These are phyloP conservation scores for Fomitopsis betulina DNA, from an alignment of 1,284 basidiomycete species.

Conservation along the genomic window DNA sequence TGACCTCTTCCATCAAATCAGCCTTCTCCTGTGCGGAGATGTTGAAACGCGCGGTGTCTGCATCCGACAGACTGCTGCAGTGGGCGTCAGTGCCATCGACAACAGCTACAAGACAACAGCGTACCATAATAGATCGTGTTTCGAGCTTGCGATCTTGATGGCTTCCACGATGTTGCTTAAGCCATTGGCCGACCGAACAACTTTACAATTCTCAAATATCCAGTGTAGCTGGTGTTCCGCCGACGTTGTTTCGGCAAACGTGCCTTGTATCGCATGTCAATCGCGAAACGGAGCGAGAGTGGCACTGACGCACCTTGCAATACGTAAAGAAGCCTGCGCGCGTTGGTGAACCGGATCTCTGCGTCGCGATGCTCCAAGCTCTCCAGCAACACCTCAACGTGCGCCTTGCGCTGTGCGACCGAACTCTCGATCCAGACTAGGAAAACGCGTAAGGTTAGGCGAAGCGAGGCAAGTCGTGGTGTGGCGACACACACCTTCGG, in stretches of 20 bases:
- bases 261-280: constrained; percentile 49
- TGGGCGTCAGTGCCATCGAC: neutral
- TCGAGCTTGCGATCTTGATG: constrained; percentile 85
- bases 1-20: constrained; percentile 82
- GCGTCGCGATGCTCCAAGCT: constrained; percentile 81
- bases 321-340: constrained; percentile 85
- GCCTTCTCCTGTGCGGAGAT: constrained; percentile 67
- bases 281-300: constrained; percentile 17
- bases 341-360: constrained; percentile 82
- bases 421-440: constrained; percentile 78
- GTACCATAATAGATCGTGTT: constrained; percentile 83
- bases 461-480: constrained; percentile 11
- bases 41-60: constrained; percentile 63
- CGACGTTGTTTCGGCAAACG: constrained; percentile 87
- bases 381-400: constrained; percentile 79
- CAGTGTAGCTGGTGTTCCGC: constrained; percentile 94
- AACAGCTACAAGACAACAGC: neutral
- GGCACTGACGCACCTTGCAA: constrained; percentile 66
- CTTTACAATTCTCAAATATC: constrained; percentile 92
- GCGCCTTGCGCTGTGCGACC: constrained; percentile 57
- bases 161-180: constrained; percentile 82
- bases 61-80: constrained; percentile 64
- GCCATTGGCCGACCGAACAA: constrained; percentile 83
- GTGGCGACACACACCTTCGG: constrained; percentile 51
- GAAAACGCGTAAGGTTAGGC: constrained; percentile 5